Base-by-base conservation (phyloP, 225 moss, liverwort and hornwort species). In the Pseudoscleropodium purum region DNA sequence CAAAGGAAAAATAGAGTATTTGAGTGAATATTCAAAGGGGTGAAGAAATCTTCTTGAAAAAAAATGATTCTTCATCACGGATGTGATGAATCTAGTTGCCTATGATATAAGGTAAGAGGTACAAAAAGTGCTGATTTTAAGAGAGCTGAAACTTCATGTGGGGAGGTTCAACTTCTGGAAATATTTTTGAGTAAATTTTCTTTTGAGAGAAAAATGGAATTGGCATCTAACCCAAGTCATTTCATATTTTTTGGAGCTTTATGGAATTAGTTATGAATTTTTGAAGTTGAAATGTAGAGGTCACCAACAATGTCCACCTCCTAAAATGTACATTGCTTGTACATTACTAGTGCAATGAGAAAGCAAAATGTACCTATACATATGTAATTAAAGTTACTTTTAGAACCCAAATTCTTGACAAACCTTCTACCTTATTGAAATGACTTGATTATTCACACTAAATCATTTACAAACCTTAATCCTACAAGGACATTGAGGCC, bases 401-500 rank as follows among this genome's bases (percentile, higher is more conserved):
- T 72, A 26, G 9, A 41, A 8, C 8, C 26, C 5, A 2, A 8
- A 26, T 0, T 1, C 26, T 41, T 72, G 8, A 26, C 5, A 0
- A 4, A 41, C 15, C 41, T 72, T 25, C 5, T 14, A 15, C 25
- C 8, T 72, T 72, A 14, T 41, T 26, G 72, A 72, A 41, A 41
- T 72, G 72, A 41, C 5, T 72, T 72, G 26, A 72, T 41, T 72
- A 41, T 41, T 29, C 1, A 10, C 3, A 45, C 9, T 74, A 17
- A 0, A 74, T 45, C 0, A 29, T 3, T 74, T 74, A 74, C 29
- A 6, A 45, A 29, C 29, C 1, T 45, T 26, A 45, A 45, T 1
- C 17, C 4, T 10, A 43, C 3, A 43, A 43, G 2, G 27, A 73
- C 1, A 0, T 9, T 16, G 16, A 43, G 5, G 16, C 16, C 5